These are phyloP conservation scores for Ophiostoma ulmi DNA, from an alignment of 2,329 filamentous ascomycete species.

Conservation along the genomic window DNA sequence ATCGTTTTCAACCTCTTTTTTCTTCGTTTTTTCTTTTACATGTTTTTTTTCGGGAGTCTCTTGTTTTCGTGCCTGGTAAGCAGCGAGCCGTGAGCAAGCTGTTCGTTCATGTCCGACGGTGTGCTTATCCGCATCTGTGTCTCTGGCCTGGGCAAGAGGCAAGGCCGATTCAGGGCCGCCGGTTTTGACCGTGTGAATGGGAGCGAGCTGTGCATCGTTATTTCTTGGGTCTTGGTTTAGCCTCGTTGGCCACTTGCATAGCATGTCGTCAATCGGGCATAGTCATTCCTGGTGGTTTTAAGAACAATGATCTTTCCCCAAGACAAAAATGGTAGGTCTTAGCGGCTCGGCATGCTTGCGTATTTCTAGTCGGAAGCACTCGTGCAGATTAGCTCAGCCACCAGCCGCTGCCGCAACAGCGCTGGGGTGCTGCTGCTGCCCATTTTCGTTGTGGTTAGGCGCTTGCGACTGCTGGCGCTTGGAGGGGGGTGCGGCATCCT, in stretches of 20 bases:
- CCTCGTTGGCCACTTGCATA: not conserved
- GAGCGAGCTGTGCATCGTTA: not conserved
- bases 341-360: not conserved
- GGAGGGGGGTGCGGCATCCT: slow-evolving; percentile 30
- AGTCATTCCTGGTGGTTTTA: not conserved
- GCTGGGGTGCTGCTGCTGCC: slow-evolving; percentile 31
- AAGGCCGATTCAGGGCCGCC: not conserved
- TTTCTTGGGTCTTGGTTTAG: not conserved
- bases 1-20: not conserved
- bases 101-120: not conserved
- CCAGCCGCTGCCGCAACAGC: slow-evolving; percentile 20
- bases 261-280: not conserved
- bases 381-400: slow-evolving; percentile 18
- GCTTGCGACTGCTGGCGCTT: slow-evolving; percentile 33
- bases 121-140: not conserved
- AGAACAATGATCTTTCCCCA: not conserved
- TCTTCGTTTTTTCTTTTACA: not conserved
- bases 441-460: slow-evolving; percentile 24
- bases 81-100: not conserved
- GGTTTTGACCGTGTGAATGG: not conserved
- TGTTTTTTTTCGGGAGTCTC: slow-evolving; percentile 2
- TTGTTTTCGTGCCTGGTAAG: not conserved
- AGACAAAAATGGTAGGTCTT: not conserved
- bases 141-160: not conserved
- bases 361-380: not conserved